Percentiles rank a stretch among this genome's conserved stretches.
Evolutionary conservation across 2,329 filamentous ascomycete genomes (phyloP).

Genomic region (Calonectria hawksworthii): DNA sequence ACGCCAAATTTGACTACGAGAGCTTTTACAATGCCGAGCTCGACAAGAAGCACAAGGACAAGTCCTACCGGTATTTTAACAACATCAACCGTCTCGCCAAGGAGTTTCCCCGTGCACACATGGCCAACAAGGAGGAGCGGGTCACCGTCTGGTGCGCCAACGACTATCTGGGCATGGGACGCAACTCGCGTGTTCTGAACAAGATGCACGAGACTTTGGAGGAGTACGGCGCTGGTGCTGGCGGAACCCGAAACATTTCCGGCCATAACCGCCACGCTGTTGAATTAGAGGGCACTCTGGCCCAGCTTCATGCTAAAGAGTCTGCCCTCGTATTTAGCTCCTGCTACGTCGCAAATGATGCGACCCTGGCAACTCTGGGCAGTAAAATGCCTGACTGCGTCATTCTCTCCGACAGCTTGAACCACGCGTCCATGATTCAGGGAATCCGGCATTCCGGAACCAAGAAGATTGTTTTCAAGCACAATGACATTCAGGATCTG

Average conservation of each 20-base stretch:
- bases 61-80: constrained; percentile 99
- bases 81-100: constrained; percentile 99
- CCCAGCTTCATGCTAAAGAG: constrained; percentile 92
- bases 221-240: constrained; percentile 93
- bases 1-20: constrained; percentile 88
- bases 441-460: constrained; percentile 97
- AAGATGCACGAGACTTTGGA: constrained; percentile 96
- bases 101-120: constrained; percentile 96
- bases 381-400: constrained; percentile 97
- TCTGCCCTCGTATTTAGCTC: constrained; percentile 95
- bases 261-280: constrained; percentile 97
- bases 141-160: constrained; percentile 99
- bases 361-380: constrained; percentile 94
- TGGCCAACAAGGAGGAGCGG: constrained; percentile 83
- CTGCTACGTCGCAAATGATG: constrained; percentile 98
- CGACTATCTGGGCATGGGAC: constrained; percentile 98
- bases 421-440: constrained; percentile 99
- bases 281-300: constrained; percentile 83
- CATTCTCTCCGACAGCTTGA: constrained; percentile 96
- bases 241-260: constrained; percentile 97
- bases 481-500: constrained; percentile 94
- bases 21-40: constrained; percentile 89
- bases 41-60: constrained; percentile 99
- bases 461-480: constrained; percentile 98
- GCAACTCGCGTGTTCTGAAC: constrained; percentile 87